A percentile compares a stretch with the other conserved stretches of the same genome.
phyloP scores from a whole-genome alignment of 192 early-diverging fungal species.

The Backusella circina region DNA sequence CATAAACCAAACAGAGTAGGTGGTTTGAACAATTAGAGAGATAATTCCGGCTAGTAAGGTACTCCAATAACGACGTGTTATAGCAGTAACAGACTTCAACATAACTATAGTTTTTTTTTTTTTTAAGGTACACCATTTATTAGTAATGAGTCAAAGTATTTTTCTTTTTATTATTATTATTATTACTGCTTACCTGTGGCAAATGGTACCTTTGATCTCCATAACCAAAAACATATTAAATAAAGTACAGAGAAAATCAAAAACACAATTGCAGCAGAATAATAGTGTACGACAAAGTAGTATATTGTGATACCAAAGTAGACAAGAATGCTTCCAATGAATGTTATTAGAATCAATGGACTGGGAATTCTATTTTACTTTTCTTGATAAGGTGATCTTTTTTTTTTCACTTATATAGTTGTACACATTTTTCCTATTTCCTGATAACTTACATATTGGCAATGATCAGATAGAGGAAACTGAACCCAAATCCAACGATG shows the following conservation, averaged over 20 bases:
- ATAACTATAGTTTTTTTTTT: slow-evolving; percentile 50
- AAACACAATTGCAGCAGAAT: slow-evolving; percentile 40
- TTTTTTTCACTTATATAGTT: too few species aligned
- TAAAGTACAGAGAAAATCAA: slow-evolving; percentile 43
- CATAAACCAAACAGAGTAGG: slow-evolving; percentile 66
- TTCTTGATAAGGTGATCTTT: too few species aligned
- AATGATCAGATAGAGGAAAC: slow-evolving; percentile 40
- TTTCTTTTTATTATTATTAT: background rate
- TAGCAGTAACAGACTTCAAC: slow-evolving; percentile 72
- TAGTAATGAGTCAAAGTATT: background rate
- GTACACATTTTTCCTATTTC: too few species aligned
- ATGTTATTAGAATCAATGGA: slow-evolving; percentile 39
- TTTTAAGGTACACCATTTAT: background rate
- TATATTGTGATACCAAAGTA: slow-evolving; percentile 42
- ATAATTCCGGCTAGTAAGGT: slow-evolving; percentile 74
- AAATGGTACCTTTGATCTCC: slow-evolving; percentile 46
- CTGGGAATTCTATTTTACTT: slow-evolving; percentile 14
- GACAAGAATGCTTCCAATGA: slow-evolving; percentile 34
- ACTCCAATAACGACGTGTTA: slow-evolving; percentile 74
- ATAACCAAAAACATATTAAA: slow-evolving; percentile 37
- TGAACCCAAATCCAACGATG: slow-evolving; percentile 32
- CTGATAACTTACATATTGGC: slow-evolving; percentile 29
- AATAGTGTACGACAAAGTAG: slow-evolving; percentile 35
- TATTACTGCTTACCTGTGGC: slow-evolving; percentile 41
- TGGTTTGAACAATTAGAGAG: slow-evolving; percentile 64